A percentile compares a stretch with the other conserved stretches of the same genome.
phyloP scores from a whole-genome alignment of 495 filamentous ascomycete genomes.

The Xylaria telfairii region DNA sequence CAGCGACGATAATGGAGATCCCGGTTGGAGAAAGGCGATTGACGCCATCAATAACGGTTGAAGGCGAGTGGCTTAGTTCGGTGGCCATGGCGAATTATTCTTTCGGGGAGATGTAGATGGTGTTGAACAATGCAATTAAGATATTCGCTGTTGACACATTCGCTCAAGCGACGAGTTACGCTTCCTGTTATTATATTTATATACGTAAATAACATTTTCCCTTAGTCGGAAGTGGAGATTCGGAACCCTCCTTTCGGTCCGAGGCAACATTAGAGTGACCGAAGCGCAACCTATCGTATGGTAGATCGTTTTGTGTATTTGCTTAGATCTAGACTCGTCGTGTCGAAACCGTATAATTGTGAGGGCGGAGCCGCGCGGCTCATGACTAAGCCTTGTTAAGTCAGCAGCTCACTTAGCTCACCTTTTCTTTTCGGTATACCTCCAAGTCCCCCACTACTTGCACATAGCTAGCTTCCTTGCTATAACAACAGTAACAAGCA shows the following conservation, averaged over 20 bases:
- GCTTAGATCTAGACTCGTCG: neutral
- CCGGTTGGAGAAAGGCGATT: conserved; percentile 8
- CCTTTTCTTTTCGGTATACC: neutral
- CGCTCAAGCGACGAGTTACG: neutral
- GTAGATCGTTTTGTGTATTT: neutral
- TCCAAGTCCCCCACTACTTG: neutral
- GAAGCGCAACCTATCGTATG: neutral
- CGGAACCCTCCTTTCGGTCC: neutral
- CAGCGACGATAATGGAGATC: conserved; percentile 21
- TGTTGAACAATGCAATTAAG: neutral
- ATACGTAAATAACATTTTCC: neutral
- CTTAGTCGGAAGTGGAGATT: neutral
- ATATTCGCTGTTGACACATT: neutral
- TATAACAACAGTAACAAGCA: too few species aligned
- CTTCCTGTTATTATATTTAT: conserved; percentile 1
- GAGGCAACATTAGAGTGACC: neutral
- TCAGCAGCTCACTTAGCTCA: neutral
- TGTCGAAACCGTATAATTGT: neutral
- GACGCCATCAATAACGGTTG: neutral
- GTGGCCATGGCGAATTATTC: neutral
- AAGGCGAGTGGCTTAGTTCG: neutral
- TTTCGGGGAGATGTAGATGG: neutral
- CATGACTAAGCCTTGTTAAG: neutral
- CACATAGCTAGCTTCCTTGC: too few species aligned
- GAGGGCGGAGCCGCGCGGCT: neutral